Evolutionary conservation across 2,329 filamentous ascomycete genomes (phyloP), one percentile per base, ranked within the genome.

Genomic region (Myriosclerotinia duriaeana): DNA sequence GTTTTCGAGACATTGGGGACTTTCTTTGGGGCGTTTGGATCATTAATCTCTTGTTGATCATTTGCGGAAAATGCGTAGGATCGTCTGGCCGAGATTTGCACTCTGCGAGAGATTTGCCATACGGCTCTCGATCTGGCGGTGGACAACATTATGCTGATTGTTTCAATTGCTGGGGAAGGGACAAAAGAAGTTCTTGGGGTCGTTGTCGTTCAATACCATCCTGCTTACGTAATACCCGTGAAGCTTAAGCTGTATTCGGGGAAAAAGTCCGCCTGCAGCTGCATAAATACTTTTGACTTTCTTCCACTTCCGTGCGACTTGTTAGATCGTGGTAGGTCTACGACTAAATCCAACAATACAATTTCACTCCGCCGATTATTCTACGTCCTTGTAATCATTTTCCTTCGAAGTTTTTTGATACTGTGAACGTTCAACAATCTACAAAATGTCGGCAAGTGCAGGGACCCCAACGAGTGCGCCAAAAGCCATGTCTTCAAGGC

Each of bases 401-500:
- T 59, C 36, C 14, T 38, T 58, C n/a, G 30, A 20, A 46, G 40
- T n/a, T 56, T 12, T 58, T 64, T 4, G 11, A 40, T 56, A 48
- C 30, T 38, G 53, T 44, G 44, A 48, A 36, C 22, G n/a, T 48
- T 17, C 36, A 46, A 59, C 42, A 59, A 64, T 22, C 40, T 48
- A 64, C 71, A 72, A 66, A 15, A 76, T 76, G 74, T 72, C 74
- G 20, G 64, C 59, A 56, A 50, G 66, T 40, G 38, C 71, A 34
- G 70, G 69, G 65, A 70, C 70, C 22, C 69, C 71, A 34, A 68
- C 65, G 44, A 71, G 69, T 68, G 68, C 86, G 56, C 85, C 85
- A 42, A 90, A 89, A 78, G 84, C 83, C 55, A 93, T 96, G 87
- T 97, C 93, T 70, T 93, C 90, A 67, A 88, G 93, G 72, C 88